Conservation (phyloP, 176 grass and related monocot genomes). For the Tillandsia leiboldiana region DNA sequence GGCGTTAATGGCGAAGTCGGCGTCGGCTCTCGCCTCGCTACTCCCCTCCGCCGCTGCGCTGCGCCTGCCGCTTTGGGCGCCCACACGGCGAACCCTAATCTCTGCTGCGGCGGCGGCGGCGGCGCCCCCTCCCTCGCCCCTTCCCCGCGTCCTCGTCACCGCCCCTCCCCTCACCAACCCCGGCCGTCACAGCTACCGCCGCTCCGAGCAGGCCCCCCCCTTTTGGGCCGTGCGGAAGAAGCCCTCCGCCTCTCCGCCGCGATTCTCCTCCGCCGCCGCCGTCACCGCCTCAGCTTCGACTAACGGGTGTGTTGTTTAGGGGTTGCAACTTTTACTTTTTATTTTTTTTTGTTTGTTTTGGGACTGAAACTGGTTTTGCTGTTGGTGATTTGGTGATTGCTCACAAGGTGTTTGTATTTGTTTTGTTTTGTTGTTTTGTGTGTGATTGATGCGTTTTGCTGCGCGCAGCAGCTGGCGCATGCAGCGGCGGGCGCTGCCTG, state of each 20-base stretch:
- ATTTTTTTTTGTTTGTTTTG: not conserved
- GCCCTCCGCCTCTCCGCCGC: not conserved
- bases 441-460: too few species aligned
- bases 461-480: too few species aligned
- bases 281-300: not conserved
- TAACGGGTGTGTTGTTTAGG: conserved; percentile 25
- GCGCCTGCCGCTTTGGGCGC: conserved; percentile 11
- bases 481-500: too few species aligned
- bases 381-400: conserved; percentile 2
- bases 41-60: conserved; percentile 4
- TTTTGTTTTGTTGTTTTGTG: too few species aligned
- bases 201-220: not conserved
- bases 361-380: not conserved
- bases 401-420: not conserved
- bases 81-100: not conserved
- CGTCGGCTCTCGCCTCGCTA: too few species aligned
- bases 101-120: conserved; percentile 1
- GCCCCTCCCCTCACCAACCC: conserved; percentile 5
- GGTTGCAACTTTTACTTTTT: not conserved
- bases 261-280: conserved; percentile 1
- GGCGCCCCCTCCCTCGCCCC: not conserved
- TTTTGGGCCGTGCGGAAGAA: conserved; percentile 1
- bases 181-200: not conserved
- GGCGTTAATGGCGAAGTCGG: too few species aligned
- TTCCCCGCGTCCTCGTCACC: conserved; percentile 2